A percentile compares a stretch with the other conserved stretches of the same genome.
Evolutionary conservation across 495 filamentous ascomycete species (phyloP).

Genomic region (Penicillium macrosclerotiorum): DNA sequence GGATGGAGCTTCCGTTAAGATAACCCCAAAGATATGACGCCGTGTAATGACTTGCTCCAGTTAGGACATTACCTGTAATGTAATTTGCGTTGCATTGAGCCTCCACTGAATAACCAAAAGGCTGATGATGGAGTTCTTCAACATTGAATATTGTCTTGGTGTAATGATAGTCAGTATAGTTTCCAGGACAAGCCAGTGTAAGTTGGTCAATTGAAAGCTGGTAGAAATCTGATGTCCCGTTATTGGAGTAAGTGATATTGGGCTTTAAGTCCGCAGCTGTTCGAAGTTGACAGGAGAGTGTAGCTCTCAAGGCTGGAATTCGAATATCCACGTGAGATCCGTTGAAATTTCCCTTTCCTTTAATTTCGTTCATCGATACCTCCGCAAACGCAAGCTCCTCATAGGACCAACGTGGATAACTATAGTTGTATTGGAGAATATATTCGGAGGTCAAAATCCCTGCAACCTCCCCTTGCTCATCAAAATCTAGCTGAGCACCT

Average conservation of each 20-base stretch:
- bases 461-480: background rate
- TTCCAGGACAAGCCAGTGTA: conserved; percentile 1
- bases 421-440: conserved; percentile 12
- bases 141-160: background rate
- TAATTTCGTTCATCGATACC: background rate
- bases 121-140: background rate
- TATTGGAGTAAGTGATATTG: background rate
- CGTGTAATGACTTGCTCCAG: background rate
- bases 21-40: conserved; percentile 7
- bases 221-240: background rate
- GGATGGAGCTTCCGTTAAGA: background rate
- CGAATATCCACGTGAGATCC: conserved; percentile 2
- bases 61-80: background rate
- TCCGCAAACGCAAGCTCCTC: conserved; percentile 12
- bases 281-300: background rate
- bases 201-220: background rate
- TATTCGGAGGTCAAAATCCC: conserved; percentile 5
- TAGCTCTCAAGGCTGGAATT: conserved; percentile 4
- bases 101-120: conserved; percentile 6
- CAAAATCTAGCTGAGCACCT: background rate
- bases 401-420: conserved; percentile 14
- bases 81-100: background rate
- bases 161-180: background rate
- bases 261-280: background rate
- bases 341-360: background rate